Percentiles rank a stretch among this genome's conserved stretches.
Evolutionary conservation across 768 basidiomycete species (phyloP).

Genomic region (Macrolepiota albuminosa): DNA sequence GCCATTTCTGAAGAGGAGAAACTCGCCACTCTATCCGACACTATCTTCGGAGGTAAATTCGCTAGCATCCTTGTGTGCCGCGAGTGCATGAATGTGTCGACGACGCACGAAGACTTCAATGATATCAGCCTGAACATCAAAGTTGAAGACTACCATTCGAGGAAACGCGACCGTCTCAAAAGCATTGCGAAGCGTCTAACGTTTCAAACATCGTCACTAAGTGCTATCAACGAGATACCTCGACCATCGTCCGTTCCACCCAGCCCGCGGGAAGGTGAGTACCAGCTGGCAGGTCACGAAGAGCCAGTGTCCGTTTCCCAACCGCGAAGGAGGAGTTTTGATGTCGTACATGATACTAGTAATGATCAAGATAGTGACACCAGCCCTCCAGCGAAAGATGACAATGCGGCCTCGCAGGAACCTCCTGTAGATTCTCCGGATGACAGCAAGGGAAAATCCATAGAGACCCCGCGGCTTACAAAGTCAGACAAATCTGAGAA

Average conservation of each 20-base stretch:
- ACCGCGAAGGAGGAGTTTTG: constrained; percentile 42
- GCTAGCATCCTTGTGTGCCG: constrained; percentile 93
- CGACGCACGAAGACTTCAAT: constrained; percentile 91
- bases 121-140: constrained; percentile 90
- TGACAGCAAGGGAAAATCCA: constrained; percentile 26
- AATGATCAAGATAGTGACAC: constrained; percentile 14
- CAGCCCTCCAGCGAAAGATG: constrained; percentile 22
- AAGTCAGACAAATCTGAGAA: constrained; percentile 28
- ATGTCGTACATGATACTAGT: constrained; percentile 23
- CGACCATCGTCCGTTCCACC: constrained; percentile 61
- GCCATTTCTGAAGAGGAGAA: constrained; percentile 38
- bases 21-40: constrained; percentile 75
- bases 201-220: constrained; percentile 23
- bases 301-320: constrained; percentile 31
- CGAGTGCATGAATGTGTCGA: constrained; percentile 88
- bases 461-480: constrained; percentile 30
- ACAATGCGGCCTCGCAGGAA: constrained; percentile 7
- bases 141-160: constrained; percentile 71
- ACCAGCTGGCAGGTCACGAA: constrained; percentile 26
- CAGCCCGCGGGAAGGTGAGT: constrained; percentile 23
- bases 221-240: constrained; percentile 25
- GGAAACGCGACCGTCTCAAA: constrained; percentile 76
- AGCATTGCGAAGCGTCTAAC: constrained; percentile 65
- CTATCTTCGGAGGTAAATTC: constrained; percentile 86
- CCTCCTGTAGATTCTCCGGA: neutral